These are phyloP conservation scores for Fusarium chlamydosporum DNA, from an alignment of 2,329 filamentous ascomycete genomes.

Conservation along the genomic window DNA sequence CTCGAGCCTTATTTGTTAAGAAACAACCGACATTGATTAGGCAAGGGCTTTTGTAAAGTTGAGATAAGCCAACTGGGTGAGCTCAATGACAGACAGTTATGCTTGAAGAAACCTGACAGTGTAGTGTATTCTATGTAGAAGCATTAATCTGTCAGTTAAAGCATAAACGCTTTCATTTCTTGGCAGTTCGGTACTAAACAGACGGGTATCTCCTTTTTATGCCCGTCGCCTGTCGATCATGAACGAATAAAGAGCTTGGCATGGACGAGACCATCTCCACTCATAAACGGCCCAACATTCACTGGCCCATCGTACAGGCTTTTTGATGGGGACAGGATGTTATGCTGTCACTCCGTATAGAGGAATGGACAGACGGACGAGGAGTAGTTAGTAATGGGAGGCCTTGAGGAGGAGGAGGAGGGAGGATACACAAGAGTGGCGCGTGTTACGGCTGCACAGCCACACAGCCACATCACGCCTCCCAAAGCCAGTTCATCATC, in stretches of 20 bases:
- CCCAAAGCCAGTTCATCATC: neutral
- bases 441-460: neutral
- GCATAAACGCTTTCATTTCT: conserved; percentile 20
- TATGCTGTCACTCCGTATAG: neutral
- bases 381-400: conserved; percentile 18
- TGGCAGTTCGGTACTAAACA: conserved; percentile 6
- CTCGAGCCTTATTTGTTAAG: conserved; percentile 2
- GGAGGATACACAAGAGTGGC: neutral
- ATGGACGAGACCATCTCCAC: conserved; percentile 21
- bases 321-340: conserved; percentile 2
- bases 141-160: conserved; percentile 11
- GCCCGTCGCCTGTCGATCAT: conserved; percentile 32
- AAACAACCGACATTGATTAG: conserved; percentile 21
- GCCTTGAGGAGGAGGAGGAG: conserved; percentile 9
- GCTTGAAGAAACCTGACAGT: neutral
- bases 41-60: conserved; percentile 9
- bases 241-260: conserved; percentile 29
- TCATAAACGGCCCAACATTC: neutral
- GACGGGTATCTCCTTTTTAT: conserved; percentile 24
- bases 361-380: neutral
- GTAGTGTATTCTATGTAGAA: neutral
- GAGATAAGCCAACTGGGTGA: conserved; percentile 37
- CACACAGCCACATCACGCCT: conserved; percentile 3
- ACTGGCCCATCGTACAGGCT: neutral
- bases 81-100: conserved; percentile 36